A percentile compares a stretch with the other conserved stretches of the same genome.
phyloP scores from a whole-genome alignment of 2,329 filamentous ascomycete species.

The Grosmannia clavigera region DNA sequence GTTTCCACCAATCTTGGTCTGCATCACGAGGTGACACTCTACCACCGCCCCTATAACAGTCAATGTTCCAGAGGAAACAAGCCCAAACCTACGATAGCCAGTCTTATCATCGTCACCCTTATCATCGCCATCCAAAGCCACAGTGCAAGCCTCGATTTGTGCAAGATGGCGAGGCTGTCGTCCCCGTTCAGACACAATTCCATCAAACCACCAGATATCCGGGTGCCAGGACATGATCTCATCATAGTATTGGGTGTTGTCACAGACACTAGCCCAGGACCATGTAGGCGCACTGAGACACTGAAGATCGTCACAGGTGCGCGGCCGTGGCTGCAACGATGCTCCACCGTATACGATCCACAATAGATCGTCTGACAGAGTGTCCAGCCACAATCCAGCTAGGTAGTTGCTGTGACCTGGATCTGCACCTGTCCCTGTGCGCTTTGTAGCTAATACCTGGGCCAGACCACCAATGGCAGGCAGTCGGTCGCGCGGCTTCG shows the following conservation, averaged over 20 bases:
- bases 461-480: background rate
- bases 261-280: background rate
- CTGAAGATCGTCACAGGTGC: background rate
- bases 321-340: background rate
- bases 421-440: background rate
- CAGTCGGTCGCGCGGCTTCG: background rate
- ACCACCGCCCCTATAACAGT: background rate
- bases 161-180: background rate
- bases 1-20: background rate
- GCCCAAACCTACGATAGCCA: background rate
- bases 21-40: background rate
- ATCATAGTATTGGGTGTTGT: background rate
- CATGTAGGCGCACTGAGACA: background rate
- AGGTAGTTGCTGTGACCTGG: background rate
- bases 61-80: background rate
- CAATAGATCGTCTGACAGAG: background rate
- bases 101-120: background rate
- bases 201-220: background rate
- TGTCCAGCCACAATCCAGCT: background rate
- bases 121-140: background rate
- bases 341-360: background rate
- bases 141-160: background rate
- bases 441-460: background rate
- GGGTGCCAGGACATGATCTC: background rate
- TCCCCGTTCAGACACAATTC: background rate